Evolutionary conservation across 176 grass and related monocot genomes (phyloP).

Genomic region (Aechmea fasciata): DNA sequence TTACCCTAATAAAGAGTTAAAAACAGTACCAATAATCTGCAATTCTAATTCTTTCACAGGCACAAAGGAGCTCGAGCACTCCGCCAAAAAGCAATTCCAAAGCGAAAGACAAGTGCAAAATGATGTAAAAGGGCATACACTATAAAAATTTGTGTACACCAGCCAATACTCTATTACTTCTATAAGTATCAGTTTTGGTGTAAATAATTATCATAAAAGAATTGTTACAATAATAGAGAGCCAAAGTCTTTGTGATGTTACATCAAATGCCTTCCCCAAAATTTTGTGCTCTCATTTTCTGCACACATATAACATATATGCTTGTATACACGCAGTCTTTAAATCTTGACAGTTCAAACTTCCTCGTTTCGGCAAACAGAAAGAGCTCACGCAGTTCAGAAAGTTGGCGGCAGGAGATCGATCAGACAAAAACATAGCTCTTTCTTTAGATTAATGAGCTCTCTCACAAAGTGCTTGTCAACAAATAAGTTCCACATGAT

Average conservation of each 20-base stretch:
- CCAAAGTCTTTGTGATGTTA: not conserved
- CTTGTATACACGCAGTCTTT: too few species aligned
- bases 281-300: not conserved
- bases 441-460: not conserved
- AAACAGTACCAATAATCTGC: not conserved
- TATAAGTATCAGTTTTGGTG: not conserved
- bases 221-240: conserved; percentile 4
- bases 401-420: too few species aligned
- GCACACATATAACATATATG: too few species aligned
- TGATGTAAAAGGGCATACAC: conserved; percentile 56
- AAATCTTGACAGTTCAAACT: too few species aligned
- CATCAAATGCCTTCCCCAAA: conserved; percentile 7
- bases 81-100: conserved; percentile 46
- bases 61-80: not conserved
- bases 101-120: conserved; percentile 59
- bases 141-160: conserved; percentile 41
- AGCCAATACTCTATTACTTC: not conserved
- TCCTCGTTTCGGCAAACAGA: too few species aligned
- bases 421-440: not conserved
- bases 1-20: not conserved
- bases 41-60: not conserved
- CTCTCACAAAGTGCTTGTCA: not conserved
- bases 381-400: too few species aligned
- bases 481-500: conserved; percentile 56
- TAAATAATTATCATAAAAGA: conserved; percentile 14